These are phyloP conservation scores for Stachybotrys chlorohalonatus DNA, from an alignment of 2,329 filamentous ascomycete species.

Conservation along the genomic window DNA sequence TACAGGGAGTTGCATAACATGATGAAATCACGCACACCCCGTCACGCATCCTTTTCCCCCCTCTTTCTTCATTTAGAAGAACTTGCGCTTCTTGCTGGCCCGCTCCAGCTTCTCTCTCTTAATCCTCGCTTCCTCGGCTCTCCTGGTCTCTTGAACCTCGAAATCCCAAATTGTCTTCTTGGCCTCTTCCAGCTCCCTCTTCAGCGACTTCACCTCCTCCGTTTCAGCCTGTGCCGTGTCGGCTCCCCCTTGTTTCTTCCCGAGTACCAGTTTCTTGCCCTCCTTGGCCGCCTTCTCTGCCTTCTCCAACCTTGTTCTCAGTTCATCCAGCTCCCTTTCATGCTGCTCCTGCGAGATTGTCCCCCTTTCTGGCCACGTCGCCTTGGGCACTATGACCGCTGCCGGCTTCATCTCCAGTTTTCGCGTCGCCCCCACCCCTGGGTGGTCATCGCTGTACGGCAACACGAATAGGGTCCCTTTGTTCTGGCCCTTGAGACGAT, in stretches of 20 bases:
- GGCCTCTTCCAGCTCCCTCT: slow-evolving; percentile 3
- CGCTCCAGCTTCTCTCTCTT: not conserved
- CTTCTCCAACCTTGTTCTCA: slow-evolving; percentile 10
- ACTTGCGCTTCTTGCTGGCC: not conserved
- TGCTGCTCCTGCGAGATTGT: slow-evolving; percentile 18
- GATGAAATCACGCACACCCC: too few relatives aligned
- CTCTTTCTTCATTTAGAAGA: too few relatives aligned
- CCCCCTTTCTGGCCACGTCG: slow-evolving; percentile 21
- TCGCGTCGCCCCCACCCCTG: slow-evolving; percentile 32
- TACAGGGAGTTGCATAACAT: too few relatives aligned
- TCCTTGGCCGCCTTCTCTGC: slow-evolving; percentile 7
- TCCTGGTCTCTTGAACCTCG: not conserved
- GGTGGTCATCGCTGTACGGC: slow-evolving; percentile 38
- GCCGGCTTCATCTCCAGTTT: slow-evolving; percentile 35
- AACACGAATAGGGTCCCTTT: slow-evolving; percentile 42
- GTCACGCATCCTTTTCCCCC: too few relatives aligned
- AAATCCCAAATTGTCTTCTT: not conserved
- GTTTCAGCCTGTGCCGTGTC: slow-evolving; percentile 3
- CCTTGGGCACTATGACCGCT: slow-evolving; percentile 19
- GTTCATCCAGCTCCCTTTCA: slow-evolving; percentile 11
- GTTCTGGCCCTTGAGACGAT: slow-evolving; percentile 34
- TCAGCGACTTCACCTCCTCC: slow-evolving; percentile 9
- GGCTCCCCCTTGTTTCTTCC: slow-evolving; percentile 8
- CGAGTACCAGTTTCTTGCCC: slow-evolving; percentile 8
- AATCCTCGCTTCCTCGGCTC: not conserved